A percentile compares a stretch with the other conserved stretches of the same genome.
Conservation (phyloP, 768 basidiomycete species). For the Amanita pseudoporphyria region DNA sequence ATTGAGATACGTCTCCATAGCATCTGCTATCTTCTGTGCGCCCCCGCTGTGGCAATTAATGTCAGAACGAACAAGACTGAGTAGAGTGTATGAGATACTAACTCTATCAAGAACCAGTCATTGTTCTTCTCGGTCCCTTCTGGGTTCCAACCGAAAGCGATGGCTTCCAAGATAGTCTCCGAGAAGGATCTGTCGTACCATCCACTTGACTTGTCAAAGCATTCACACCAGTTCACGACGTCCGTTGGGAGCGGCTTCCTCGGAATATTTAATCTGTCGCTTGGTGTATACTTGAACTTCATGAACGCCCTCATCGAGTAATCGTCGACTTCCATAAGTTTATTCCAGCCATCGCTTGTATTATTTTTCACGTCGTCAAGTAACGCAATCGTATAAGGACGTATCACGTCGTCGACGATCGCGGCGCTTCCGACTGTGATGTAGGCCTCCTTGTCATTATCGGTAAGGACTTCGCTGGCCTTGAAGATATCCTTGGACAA, state of each 20-base stretch:
- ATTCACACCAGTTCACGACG: slow-evolving; percentile 25
- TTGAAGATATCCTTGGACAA: background rate
- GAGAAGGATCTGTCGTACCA: slow-evolving; percentile 25
- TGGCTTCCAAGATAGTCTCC: slow-evolving; percentile 19
- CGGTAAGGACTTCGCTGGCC: background rate
- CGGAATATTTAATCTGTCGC: slow-evolving; percentile 6
- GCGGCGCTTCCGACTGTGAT: background rate
- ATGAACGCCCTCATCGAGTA: slow-evolving; percentile 17
- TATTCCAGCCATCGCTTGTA: slow-evolving; percentile 15
- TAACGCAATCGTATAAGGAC: background rate
- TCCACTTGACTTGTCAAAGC: slow-evolving; percentile 19
- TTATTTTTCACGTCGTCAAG: background rate
- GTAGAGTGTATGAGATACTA: background rate
- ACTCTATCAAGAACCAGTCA: background rate
- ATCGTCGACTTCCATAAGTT: slow-evolving; percentile 15
- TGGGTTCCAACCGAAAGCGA: slow-evolving; percentile 14
- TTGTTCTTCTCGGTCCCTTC: background rate
- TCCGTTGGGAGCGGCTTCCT: slow-evolving; percentile 9
- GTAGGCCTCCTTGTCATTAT: background rate
- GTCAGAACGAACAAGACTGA: background rate
- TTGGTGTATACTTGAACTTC: slow-evolving; percentile 1
- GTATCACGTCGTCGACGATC: background rate
- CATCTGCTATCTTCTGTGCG: background rate
- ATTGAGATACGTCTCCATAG: background rate
- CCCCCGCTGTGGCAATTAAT: background rate